Conservation (phyloP, 2,329 filamentous ascomycete genomes). For the Ophiostoma australiae region DNA sequence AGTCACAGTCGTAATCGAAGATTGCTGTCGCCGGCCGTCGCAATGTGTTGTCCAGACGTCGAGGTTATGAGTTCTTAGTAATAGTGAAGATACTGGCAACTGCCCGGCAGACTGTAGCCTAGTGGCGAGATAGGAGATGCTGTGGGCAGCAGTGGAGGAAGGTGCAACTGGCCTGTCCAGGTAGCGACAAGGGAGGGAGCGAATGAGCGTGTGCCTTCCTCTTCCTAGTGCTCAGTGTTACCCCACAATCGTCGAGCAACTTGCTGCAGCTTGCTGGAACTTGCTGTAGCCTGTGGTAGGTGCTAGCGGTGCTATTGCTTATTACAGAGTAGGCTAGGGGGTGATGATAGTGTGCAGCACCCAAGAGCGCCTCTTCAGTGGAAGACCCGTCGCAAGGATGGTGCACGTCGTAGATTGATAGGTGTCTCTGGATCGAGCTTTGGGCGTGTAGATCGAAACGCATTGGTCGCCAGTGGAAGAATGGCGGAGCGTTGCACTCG, state of each 20-base stretch:
- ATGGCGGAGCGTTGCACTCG: background rate
- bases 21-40: background rate
- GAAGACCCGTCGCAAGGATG: background rate
- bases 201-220: background rate
- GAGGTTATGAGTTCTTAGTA: background rate
- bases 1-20: background rate
- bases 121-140: conserved; percentile 12
- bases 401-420: background rate
- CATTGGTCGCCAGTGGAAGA: background rate
- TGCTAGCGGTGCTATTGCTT: background rate
- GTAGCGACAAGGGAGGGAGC: conserved; percentile 6
- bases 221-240: conserved; percentile 8
- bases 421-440: conserved; percentile 20
- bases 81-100: conserved; percentile 7
- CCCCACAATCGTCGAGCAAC: conserved; percentile 18
- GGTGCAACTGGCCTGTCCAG: conserved; percentile 12
- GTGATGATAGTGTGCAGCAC: background rate
- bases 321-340: too few species aligned
- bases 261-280: background rate
- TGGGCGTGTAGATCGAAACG: conserved; percentile 18
- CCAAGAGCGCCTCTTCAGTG: conserved; percentile 12
- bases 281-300: background rate
- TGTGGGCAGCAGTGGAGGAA: background rate
- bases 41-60: background rate
- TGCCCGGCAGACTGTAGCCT: conserved; percentile 2